Conservation (phyloP, 768 basidiomycete genomes). For the Hebeloma cylindrosporum region DNA sequence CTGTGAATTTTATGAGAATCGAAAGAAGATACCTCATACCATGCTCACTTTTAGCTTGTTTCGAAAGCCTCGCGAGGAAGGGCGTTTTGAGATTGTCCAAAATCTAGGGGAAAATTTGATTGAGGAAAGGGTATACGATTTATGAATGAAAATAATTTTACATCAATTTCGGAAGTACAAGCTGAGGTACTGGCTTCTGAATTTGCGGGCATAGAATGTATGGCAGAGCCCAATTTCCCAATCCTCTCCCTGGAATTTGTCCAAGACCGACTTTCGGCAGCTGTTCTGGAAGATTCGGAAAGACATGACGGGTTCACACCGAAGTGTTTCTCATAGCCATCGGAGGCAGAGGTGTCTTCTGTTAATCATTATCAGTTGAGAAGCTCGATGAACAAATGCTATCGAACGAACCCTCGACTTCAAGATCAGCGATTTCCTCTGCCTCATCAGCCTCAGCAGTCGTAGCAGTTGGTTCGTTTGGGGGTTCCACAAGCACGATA, state of each 20-base stretch:
- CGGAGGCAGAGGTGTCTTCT: conserved; percentile 21
- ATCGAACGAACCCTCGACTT: conserved; percentile 30
- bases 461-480: no score
- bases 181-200: conserved; percentile 29
- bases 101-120: conserved; percentile 41
- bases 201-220: conserved; percentile 49
- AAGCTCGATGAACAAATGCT: neutral
- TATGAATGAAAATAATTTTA: conserved; percentile 15
- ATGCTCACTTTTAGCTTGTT: conserved; percentile 50
- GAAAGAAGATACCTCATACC: neutral
- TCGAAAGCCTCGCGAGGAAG: conserved; percentile 54
- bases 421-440: conserved; percentile 26
- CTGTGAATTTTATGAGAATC: conserved; percentile 27
- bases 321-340: conserved; percentile 75
- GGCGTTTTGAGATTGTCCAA: conserved; percentile 55
- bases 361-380: neutral
- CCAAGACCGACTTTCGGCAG: conserved; percentile 63
- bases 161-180: conserved; percentile 33
- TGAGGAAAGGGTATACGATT: conserved; percentile 2
- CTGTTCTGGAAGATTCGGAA: conserved; percentile 46
- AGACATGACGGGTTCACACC: conserved; percentile 56
- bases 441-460: no score
- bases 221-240: conserved; percentile 59
- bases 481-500: no score
- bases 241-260: conserved; percentile 43